Percentiles rank a stretch among this genome's conserved stretches.
These are phyloP conservation scores for Monosporascus sp. DNA, from an alignment of 2,329 filamentous ascomycete species.

Conservation along the genomic window DNA sequence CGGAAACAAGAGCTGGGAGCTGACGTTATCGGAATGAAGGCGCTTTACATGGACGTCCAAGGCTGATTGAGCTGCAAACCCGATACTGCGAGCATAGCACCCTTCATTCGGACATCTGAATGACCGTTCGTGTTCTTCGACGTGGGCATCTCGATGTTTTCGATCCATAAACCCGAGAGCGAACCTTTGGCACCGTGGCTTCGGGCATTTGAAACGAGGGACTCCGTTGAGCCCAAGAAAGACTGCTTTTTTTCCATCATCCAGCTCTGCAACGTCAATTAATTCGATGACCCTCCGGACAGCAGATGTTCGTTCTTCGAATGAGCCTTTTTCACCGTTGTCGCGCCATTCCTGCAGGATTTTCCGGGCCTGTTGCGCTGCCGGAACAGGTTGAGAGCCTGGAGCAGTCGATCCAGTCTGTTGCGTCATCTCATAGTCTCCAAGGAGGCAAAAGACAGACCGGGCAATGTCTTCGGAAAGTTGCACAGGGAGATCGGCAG, in stretches of 20 bases:
- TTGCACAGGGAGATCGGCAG: background rate
- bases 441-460: background rate
- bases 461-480: background rate
- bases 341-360: background rate
- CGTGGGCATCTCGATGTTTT: background rate
- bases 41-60: background rate
- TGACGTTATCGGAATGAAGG: background rate
- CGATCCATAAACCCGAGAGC: background rate
- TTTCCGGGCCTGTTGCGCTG: background rate
- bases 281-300: background rate
- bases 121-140: background rate
- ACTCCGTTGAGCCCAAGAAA: background rate
- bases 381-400: background rate
- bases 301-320: background rate
- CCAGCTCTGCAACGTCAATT: background rate
- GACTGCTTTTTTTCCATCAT: background rate
- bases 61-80: background rate
- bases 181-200: background rate
- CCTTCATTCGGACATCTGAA: background rate
- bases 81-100: background rate
- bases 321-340: background rate
- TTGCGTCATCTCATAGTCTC: no score
- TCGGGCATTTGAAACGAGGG: background rate
- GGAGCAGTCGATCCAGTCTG: background rate
- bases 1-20: background rate